These are phyloP conservation scores for Acanthamoeba healyi DNA, from an alignment of 208 protist genomes.

Conservation along the genomic window DNA sequence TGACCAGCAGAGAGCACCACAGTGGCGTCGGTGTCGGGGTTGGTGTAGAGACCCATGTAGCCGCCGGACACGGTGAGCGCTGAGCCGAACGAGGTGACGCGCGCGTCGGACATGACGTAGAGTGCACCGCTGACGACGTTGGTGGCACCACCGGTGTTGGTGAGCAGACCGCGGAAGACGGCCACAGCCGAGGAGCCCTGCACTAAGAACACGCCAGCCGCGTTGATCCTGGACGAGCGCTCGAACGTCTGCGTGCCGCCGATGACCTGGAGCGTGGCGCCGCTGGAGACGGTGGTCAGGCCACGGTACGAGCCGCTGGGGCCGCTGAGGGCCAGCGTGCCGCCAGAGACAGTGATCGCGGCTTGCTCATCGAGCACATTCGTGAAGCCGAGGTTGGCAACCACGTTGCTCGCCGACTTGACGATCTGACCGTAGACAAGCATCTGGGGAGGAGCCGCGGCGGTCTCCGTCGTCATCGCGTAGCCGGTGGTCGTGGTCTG, in stretches of 20 bases:
- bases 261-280: slow-evolving; percentile 45
- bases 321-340: slow-evolving; percentile 13
- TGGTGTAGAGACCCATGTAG: slow-evolving; percentile 12
- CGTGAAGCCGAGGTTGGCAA: slow-evolving; percentile 21
- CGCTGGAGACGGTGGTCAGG: not conserved
- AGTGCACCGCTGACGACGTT: slow-evolving; percentile 22
- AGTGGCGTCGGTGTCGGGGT: slow-evolving; percentile 34
- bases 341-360: not conserved
- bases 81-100: slow-evolving; percentile 35
- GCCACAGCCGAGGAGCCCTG: not conserved
- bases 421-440: slow-evolving; percentile 14
- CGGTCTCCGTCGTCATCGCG: not conserved
- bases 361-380: slow-evolving; percentile 52
- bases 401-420: slow-evolving; percentile 28
- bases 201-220: not conserved
- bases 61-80: slow-evolving; percentile 18
- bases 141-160: slow-evolving; percentile 4
- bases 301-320: slow-evolving; percentile 23
- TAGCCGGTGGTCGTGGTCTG: not conserved
- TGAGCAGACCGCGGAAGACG: slow-evolving; percentile 24
- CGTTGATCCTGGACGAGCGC: not conserved
- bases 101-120: slow-evolving; percentile 58
- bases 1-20: slow-evolving; percentile 13
- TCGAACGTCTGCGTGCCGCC: slow-evolving; percentile 15
- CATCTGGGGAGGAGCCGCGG: not conserved